Conservation (phyloP, 1,284 basidiomycete species). For the Boletus sp. region DNA sequence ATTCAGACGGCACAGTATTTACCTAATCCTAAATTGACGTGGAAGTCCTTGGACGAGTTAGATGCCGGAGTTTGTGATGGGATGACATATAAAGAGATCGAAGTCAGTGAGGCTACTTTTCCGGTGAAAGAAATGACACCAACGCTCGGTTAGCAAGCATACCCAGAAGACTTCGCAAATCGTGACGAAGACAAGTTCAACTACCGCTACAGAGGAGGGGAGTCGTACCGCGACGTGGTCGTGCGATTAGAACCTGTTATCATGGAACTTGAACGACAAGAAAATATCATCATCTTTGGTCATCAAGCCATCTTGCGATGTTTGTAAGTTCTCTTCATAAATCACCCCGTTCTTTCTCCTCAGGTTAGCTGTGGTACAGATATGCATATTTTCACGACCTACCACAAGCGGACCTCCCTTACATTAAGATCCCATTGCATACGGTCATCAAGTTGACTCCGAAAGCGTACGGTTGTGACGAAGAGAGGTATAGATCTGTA, state of each 20-base stretch:
- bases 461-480: constrained; percentile 97
- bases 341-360: neutral
- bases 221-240: constrained; percentile 96
- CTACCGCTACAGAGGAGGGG: constrained; percentile 93
- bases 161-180: constrained; percentile 98
- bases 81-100: constrained; percentile 99
- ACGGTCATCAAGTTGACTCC: constrained; percentile 98
- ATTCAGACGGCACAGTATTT: constrained; percentile 86
- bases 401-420: constrained; percentile 91
- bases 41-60: constrained; percentile 98
- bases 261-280: constrained; percentile 97
- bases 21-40: constrained; percentile 90
- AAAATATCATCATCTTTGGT: constrained; percentile 95
- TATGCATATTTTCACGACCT: constrained; percentile 96
- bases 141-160: constrained; percentile 60
- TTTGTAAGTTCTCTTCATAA: constrained; percentile 49
- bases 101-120: constrained; percentile 45
- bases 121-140: neutral
- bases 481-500: constrained; percentile 65
- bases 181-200: constrained; percentile 99
- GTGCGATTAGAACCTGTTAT: constrained; percentile 95
- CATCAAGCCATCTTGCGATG: constrained; percentile 96
- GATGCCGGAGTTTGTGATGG: constrained; percentile 99
- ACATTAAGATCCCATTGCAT: constrained; percentile 95
- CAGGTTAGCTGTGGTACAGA: constrained; percentile 34